Conservation (phyloP, 139 green algal species). For the Asterochloris erici region DNA sequence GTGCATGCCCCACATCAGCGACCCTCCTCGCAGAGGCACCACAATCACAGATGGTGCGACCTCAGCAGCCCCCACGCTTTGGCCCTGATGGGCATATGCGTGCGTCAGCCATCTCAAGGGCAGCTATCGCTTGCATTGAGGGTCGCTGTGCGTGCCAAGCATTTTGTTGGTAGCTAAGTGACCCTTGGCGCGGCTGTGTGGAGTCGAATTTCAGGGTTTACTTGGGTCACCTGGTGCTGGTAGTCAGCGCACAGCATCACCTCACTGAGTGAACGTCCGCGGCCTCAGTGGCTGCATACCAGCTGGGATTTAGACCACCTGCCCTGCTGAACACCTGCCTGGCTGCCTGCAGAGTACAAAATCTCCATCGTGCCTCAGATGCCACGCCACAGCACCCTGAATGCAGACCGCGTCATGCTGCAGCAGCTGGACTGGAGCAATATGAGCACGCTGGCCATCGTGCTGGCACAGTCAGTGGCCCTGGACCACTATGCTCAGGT, state of each 20-base stretch:
- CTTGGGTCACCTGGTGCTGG: no score
- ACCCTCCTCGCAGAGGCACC: not conserved
- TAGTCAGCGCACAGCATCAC: no score
- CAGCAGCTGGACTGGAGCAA: slow-evolving; percentile 44
- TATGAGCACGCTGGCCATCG: slow-evolving; percentile 48
- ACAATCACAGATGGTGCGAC: slow-evolving; percentile 31
- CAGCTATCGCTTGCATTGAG: no score
- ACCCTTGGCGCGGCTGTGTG: no score
- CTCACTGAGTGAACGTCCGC: no score
- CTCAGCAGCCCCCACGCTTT: not conserved
- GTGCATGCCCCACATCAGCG: not conserved
- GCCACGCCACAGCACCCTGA: slow-evolving; percentile 14
- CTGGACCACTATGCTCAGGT: slow-evolving; percentile 50
- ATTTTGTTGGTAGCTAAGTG: no score
- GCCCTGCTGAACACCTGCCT: slow-evolving; percentile 6
- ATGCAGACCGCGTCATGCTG: slow-evolving; percentile 36
- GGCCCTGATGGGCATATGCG: not conserved
- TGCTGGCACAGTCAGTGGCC: slow-evolving; percentile 58
- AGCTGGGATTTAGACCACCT: not conserved
- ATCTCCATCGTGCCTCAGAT: slow-evolving; percentile 28
- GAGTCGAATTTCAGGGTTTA: no score
- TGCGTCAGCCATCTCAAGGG: not conserved
- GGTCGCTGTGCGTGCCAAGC: no score
- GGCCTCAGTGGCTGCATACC: no score
- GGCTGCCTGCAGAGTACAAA: slow-evolving; percentile 31